These are phyloP conservation scores for Arabis alpina DNA, from an alignment of 345 rosid species.

Conservation along the genomic window DNA sequence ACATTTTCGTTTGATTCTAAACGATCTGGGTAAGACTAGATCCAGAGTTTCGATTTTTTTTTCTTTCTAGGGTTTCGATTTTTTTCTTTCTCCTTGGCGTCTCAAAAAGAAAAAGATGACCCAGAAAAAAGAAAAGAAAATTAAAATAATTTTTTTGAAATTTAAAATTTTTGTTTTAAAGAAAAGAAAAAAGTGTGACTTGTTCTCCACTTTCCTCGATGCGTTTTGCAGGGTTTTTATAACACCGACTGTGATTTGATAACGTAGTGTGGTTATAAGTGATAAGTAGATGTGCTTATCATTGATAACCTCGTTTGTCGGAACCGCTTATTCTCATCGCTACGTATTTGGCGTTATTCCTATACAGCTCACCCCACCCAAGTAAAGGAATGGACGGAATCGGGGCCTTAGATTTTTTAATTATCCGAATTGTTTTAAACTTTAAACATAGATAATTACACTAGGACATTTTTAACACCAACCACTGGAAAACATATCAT, in stretches of 20 bases:
- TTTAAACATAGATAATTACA: too few relatives aligned
- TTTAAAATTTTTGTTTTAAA: not conserved
- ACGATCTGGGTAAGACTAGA: conserved; percentile 18
- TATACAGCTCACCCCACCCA: conserved; percentile 23
- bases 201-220: conserved; percentile 42
- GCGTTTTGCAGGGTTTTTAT: conserved; percentile 42
- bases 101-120: conserved; percentile 28
- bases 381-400: conserved; percentile 9
- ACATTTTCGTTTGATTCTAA: conserved; percentile 44
- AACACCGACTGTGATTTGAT: conserved; percentile 37
- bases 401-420: not conserved
- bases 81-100: conserved; percentile 4
- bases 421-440: too few relatives aligned
- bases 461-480: too few relatives aligned
- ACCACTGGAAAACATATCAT: too few relatives aligned
- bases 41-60: conserved; percentile 19
- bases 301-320: conserved; percentile 36
- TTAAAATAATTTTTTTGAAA: not conserved
- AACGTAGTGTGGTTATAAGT: rapidly evolving
- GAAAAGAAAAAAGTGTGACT: conserved; percentile 32
- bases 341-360: conserved; percentile 14
- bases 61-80: conserved; percentile 42
- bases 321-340: conserved; percentile 17
- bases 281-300: rapidly evolving
- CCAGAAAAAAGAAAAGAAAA: conserved; percentile 1